These are phyloP conservation scores for Parsonsia alboflavescens DNA, from an alignment of 257 asterid genomes.

Conservation along the genomic window DNA sequence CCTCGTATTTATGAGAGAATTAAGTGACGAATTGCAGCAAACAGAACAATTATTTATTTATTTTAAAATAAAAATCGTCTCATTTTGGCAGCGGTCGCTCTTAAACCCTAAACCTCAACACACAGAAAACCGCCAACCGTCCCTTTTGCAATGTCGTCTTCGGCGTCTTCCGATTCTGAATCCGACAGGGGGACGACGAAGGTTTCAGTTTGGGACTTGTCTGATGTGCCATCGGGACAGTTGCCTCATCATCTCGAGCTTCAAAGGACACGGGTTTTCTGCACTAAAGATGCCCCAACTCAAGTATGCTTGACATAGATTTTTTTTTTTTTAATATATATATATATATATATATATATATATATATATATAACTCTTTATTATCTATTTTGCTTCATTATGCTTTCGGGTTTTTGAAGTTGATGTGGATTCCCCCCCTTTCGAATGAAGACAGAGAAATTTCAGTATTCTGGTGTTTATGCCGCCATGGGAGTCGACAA, in stretches of 20 bases:
- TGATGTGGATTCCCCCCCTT: background rate
- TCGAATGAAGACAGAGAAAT: conserved; percentile 50
- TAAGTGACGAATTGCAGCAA: no score
- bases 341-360: no score
- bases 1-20: no score
- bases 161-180: conserved; percentile 9
- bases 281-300: conserved; percentile 69
- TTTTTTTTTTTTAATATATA: no score
- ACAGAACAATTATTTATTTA: no score
- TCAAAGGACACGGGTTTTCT: conserved; percentile 64
- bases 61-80: background rate
- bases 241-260: conserved; percentile 64
- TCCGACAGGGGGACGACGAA: conserved; percentile 17
- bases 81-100: background rate
- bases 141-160: conserved; percentile 10
- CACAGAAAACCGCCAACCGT: background rate
- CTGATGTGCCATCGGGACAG: conserved; percentile 67
- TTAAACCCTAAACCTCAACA: conserved; percentile 7
- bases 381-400: background rate
- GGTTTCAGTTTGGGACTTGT: conserved; percentile 81
- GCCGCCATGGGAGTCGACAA: conserved; percentile 84
- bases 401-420: background rate
- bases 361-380: no score
- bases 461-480: conserved; percentile 82
- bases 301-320: conserved; percentile 31